A percentile compares a stretch with the other conserved stretches of the same genome.
Conservation (phyloP, 371 early-diverging fungal genomes). For the Mucor saturninus region DNA sequence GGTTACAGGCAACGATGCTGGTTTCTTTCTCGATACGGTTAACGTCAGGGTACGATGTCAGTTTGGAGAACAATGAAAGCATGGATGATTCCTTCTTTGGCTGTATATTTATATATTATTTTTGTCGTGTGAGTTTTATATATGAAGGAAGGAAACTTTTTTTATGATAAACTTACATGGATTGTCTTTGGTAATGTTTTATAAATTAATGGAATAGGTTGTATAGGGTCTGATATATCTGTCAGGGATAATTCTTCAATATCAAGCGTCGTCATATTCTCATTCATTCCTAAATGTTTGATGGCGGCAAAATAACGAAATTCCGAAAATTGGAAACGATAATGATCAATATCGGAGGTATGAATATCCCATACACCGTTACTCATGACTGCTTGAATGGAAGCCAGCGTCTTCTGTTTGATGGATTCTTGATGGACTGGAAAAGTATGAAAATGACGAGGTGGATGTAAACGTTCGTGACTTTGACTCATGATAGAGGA, state of each 20-base stretch:
- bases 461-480: slow-evolving; percentile 25
- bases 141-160: neutral
- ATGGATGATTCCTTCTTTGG: slow-evolving; percentile 46
- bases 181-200: slow-evolving; percentile 56
- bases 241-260: slow-evolving; percentile 56
- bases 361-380: slow-evolving; percentile 47
- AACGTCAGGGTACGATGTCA: slow-evolving; percentile 41
- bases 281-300: slow-evolving; percentile 59
- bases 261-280: slow-evolving; percentile 62
- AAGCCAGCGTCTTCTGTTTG: slow-evolving; percentile 31
- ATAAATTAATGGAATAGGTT: slow-evolving; percentile 39
- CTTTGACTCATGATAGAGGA: slow-evolving; percentile 44
- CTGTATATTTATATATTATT: slow-evolving; percentile 8
- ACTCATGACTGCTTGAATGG: slow-evolving; percentile 45
- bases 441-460: neutral
- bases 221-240: slow-evolving; percentile 41
- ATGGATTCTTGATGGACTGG: neutral
- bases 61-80: slow-evolving; percentile 57
- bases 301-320: slow-evolving; percentile 62
- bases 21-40: slow-evolving; percentile 58
- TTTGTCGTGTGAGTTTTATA: neutral
- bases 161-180: slow-evolving; percentile 40
- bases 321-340: slow-evolving; percentile 57
- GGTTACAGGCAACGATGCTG: slow-evolving; percentile 53
- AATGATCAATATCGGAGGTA: slow-evolving; percentile 26